Evolutionary conservation across 257 asterid genomes (phyloP).

Genomic region (Ilex asprella): DNA sequence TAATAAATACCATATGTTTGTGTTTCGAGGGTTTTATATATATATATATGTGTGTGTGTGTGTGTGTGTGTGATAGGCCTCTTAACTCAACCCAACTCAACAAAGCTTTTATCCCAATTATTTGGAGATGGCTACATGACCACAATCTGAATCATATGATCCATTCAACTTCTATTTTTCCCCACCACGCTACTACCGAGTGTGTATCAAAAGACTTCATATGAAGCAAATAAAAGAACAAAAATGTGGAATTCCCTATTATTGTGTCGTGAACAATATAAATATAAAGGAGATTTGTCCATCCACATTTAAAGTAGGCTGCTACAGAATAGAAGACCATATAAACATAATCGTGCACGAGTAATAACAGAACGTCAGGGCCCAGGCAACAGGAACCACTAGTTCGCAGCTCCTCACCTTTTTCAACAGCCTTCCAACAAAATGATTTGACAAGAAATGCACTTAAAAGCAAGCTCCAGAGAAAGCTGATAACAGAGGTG

Average conservation of each 20-base stretch:
- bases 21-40: no score
- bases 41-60: no score
- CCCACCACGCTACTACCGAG: not conserved
- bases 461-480: slow-evolving; percentile 37
- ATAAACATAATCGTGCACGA: slow-evolving; percentile 1
- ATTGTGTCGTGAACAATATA: not conserved
- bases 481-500: slow-evolving; percentile 24
- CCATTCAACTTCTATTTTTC: not conserved
- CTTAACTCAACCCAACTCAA: no score
- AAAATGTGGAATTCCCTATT: not conserved
- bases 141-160: not conserved
- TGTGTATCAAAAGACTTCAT: no score
- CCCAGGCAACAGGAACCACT: not conserved
- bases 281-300: not conserved
- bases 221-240: not conserved
- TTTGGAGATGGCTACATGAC: no score
- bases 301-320: not conserved
- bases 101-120: no score
- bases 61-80: no score
- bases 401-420: slow-evolving; percentile 39
- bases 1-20: no score
- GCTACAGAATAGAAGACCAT: not conserved
- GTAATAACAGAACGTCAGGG: slow-evolving; percentile 6
- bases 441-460: slow-evolving; percentile 25
- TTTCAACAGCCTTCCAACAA: slow-evolving; percentile 43